A percentile compares a stretch with the other conserved stretches of the same genome.
Conservation (phyloP, 306 rosid species). For the Hippophae tibetana region DNA sequence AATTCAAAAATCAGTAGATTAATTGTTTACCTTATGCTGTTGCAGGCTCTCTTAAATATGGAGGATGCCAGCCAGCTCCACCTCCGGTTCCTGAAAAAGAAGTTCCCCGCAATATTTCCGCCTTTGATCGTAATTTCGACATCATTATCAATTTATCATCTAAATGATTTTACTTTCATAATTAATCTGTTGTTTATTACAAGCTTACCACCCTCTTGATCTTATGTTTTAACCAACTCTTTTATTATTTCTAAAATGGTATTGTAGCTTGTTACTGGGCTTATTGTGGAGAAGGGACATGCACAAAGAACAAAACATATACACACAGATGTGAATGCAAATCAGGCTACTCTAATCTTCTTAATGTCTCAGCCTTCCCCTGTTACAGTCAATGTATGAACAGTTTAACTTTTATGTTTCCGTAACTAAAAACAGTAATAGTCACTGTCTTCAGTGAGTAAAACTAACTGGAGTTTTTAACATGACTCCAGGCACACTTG, state of each 20-base stretch:
- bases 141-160: not conserved
- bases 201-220: no score
- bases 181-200: no score
- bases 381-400: conserved; percentile 63
- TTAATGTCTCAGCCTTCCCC: conserved; percentile 45
- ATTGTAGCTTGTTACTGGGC: conserved; percentile 67
- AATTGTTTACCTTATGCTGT: not conserved
- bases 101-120: conserved; percentile 39
- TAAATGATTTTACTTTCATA: no score
- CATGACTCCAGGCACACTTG: conserved; percentile 49
- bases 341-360: conserved; percentile 45
- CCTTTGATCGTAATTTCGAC: conserved; percentile 47
- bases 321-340: conserved; percentile 42
- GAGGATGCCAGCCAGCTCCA: conserved; percentile 64
- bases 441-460: no score
- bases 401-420: not conserved
- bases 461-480: not conserved
- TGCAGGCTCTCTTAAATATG: conserved; percentile 57
- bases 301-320: conserved; percentile 37
- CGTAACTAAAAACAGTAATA: not conserved
- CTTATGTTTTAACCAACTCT: not conserved
- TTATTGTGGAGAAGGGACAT: conserved; percentile 66
- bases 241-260: not conserved
- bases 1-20: not conserved
- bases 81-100: conserved; percentile 46